phyloP scores from a whole-genome alignment of 768 basidiomycete genomes.

The Lactifluus subvellereus region DNA sequence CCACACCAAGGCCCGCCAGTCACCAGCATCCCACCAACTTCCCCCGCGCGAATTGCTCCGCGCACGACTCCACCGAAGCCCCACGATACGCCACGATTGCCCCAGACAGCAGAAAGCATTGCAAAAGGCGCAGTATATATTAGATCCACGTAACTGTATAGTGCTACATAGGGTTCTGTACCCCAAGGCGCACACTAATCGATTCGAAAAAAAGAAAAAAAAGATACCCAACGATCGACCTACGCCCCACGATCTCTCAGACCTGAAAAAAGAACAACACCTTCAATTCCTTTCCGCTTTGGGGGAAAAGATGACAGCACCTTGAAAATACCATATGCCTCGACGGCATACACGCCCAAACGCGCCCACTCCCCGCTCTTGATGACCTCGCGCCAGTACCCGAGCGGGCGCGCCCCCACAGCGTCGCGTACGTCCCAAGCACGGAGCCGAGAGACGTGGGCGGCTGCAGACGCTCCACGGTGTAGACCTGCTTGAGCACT shows the following conservation, averaged over 20 bases:
- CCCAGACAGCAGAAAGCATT: too few relatives aligned
- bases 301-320: slow-evolving; percentile 35
- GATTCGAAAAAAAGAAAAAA: too few relatives aligned
- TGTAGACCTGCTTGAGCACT: slow-evolving; percentile 52
- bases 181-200: too few relatives aligned
- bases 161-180: too few relatives aligned
- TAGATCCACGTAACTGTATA: too few relatives aligned
- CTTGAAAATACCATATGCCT: slow-evolving; percentile 90
- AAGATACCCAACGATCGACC: too few relatives aligned
- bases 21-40: too few relatives aligned
- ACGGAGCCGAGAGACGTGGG: slow-evolving; percentile 53
- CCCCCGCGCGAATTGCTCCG: too few relatives aligned
- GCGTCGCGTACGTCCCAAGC: slow-evolving; percentile 52
- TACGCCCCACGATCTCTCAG: slow-evolving; percentile 57
- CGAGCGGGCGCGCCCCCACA: slow-evolving; percentile 55
- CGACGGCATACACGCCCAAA: slow-evolving; percentile 69
- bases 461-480: slow-evolving; percentile 53
- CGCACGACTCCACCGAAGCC: too few relatives aligned
- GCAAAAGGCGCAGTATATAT: too few relatives aligned
- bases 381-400: slow-evolving; percentile 56
- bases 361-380: slow-evolving; percentile 60
- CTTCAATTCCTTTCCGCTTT: neutral
- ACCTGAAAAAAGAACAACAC: slow-evolving; percentile 40
- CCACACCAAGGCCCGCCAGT: too few relatives aligned
- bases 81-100: too few relatives aligned